Evolutionary conservation across 2,329 filamentous ascomycete species (phyloP).

Genomic region (Teratosphaeria epicoccoides): DNA sequence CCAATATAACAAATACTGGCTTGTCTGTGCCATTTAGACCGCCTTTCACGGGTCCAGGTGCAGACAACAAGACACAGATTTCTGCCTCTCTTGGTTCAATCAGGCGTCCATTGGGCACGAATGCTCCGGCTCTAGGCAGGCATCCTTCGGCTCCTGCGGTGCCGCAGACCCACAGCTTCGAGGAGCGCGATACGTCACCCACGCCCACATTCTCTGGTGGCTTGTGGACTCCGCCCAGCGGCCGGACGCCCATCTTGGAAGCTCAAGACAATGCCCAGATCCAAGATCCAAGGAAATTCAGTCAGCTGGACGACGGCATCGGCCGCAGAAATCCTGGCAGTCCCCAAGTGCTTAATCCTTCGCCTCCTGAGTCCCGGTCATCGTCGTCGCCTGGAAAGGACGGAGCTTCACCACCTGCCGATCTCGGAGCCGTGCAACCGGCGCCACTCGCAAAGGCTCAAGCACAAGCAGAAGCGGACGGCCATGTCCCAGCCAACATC

Average conservation of each 20-base stretch:
- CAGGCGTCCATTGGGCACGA: not conserved
- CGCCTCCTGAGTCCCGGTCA: conserved; percentile 17
- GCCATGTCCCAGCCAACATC: not conserved
- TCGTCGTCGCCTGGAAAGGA: not conserved
- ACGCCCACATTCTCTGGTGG: conserved; percentile 11
- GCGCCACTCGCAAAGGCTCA: not conserved
- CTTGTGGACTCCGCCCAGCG: conserved; percentile 30
- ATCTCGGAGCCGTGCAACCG: not conserved
- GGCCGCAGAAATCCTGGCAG: not conserved
- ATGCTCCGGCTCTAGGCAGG: not conserved
- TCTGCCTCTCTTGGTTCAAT: conserved; percentile 3
- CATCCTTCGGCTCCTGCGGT: not conserved
- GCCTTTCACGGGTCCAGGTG: not conserved
- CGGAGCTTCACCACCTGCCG: not conserved
- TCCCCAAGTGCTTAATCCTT: conserved; percentile 23
- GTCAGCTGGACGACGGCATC: not conserved
- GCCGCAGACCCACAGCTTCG: not conserved
- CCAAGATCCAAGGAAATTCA: not conserved
- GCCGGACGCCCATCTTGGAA: conserved; percentile 12
- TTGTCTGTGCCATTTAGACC: not conserved
- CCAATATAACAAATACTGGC: not conserved
- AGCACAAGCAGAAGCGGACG: not conserved
- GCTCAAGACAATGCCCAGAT: conserved; percentile 13
- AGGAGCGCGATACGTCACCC: not conserved
- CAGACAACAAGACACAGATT: not conserved